phyloP scores from a whole-genome alignment of 176 grass and related monocot genomes.

The Hyparrhenia diplandra region DNA sequence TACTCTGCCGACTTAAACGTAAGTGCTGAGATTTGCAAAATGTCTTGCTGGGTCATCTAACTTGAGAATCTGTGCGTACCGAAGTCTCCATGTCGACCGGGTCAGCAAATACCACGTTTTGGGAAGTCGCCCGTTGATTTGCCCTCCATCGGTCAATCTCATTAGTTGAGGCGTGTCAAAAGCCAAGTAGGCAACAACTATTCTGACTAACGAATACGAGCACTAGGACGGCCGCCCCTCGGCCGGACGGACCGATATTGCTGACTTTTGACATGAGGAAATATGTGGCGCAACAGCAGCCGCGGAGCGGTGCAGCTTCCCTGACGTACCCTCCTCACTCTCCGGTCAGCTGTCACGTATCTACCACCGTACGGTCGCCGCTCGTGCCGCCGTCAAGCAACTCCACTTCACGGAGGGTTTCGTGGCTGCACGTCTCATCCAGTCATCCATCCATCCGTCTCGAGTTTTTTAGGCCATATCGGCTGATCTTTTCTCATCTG shows the following conservation, averaged over 20 bases:
- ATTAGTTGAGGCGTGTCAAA: background rate
- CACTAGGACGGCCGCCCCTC: background rate
- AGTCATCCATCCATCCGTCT: too few species aligned
- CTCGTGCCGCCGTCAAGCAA: background rate
- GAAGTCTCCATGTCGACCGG: background rate
- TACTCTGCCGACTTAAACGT: background rate
- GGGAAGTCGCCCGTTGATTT: background rate
- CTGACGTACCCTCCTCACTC: background rate
- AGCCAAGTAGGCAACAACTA: conserved; percentile 2
- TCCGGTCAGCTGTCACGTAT: conserved; percentile 1
- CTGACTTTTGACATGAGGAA: conserved; percentile 1
- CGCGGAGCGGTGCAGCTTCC: background rate
- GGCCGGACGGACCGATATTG: background rate
- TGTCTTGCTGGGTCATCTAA: background rate
- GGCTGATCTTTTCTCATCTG: background rate
- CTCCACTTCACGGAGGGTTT: background rate
- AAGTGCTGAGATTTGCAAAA: background rate
- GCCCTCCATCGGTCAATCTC: background rate
- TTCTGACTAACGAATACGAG: background rate
- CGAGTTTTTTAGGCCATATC: background rate
- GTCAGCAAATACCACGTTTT: background rate
- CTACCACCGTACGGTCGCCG: background rate
- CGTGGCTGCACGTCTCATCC: conserved; percentile 10
- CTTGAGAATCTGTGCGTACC: background rate
- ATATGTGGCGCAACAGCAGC: background rate